phyloP scores from a whole-genome alignment of 2,329 filamentous ascomycete genomes.

The Pseudonectria buxi region DNA sequence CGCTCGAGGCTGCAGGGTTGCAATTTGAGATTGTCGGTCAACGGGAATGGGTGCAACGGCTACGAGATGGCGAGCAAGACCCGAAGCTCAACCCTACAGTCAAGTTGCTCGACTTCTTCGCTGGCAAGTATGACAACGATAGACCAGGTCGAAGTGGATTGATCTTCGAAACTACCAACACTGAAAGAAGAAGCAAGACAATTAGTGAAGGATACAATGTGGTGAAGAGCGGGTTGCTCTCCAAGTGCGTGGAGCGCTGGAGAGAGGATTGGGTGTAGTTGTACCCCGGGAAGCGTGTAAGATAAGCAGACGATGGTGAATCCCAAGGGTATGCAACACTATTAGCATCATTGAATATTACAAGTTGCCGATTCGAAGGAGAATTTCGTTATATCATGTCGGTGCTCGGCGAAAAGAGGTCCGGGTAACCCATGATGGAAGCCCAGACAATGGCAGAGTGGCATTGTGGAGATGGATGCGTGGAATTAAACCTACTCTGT shows the following conservation, averaged over 20 bases:
- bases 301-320: too few relatives aligned
- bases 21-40: conserved; percentile 36
- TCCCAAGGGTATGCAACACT: too few relatives aligned
- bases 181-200: conserved; percentile 23
- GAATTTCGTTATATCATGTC: too few relatives aligned
- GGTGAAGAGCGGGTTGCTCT: conserved; percentile 31
- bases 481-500: too few relatives aligned
- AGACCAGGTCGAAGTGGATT: conserved; percentile 29
- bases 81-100: conserved; percentile 42
- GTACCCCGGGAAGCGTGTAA: too few relatives aligned
- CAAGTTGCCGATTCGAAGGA: too few relatives aligned
- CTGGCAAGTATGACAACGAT: conserved; percentile 43
- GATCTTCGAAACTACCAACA: conserved; percentile 31
- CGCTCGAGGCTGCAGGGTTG: conserved; percentile 38
- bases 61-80: conserved; percentile 41
- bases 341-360: too few relatives aligned
- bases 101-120: conserved; percentile 46
- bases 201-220: conserved; percentile 30
- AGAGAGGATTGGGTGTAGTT: neutral
- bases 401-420: too few relatives aligned
- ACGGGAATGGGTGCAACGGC: conserved; percentile 36
- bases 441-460: too few relatives aligned
- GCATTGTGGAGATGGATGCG: too few relatives aligned
- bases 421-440: too few relatives aligned
- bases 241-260: conserved; percentile 18